Percentiles rank a stretch among this genome's conserved stretches.
phyloP scores from a whole-genome alignment of 2,329 filamentous ascomycete species.

The Microsporum ferrugineum region DNA sequence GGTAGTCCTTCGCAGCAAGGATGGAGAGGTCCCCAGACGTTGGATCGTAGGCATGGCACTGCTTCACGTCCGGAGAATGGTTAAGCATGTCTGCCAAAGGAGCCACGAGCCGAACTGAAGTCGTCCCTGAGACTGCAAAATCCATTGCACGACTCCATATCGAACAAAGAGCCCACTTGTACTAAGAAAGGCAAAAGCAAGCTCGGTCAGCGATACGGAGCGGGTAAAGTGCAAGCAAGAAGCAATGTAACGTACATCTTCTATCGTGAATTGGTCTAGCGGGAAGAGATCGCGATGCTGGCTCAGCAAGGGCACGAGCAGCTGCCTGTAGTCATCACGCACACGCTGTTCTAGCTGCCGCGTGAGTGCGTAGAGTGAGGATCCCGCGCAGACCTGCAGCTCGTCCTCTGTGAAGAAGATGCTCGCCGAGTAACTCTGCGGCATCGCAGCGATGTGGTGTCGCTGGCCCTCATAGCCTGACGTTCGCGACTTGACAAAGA shows the following conservation, averaged over 20 bases:
- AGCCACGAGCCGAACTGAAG: conserved; percentile 20
- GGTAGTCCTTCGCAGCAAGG: conserved; percentile 21
- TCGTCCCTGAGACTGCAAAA: conserved; percentile 19
- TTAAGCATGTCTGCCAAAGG: conserved; percentile 32
- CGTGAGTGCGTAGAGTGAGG: conserved; percentile 26
- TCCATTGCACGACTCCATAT: conserved; percentile 27
- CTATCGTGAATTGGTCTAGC: conserved; percentile 23
- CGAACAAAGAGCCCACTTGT: conserved; percentile 28
- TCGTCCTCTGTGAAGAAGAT: conserved; percentile 28
- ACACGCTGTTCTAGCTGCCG: conserved; percentile 22
- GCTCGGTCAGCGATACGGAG: conserved; percentile 11
- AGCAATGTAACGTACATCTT: conserved; percentile 23
- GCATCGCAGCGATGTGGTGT: conserved; percentile 23
- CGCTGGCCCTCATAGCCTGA: conserved; percentile 23
- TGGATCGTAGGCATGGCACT: conserved; percentile 28
- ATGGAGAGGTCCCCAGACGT: conserved; percentile 25
- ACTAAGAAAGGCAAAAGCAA: conserved; percentile 20
- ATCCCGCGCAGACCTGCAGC: conserved; percentile 25
- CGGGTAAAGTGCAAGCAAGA: conserved; percentile 14
- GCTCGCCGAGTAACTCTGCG: conserved; percentile 25
- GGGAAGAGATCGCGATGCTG: conserved; percentile 26
- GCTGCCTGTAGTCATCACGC: conserved; percentile 22
- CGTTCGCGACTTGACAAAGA: conserved; percentile 26
- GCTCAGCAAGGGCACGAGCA: conserved; percentile 21
- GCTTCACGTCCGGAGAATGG: conserved; percentile 25